A percentile compares a stretch with the other conserved stretches of the same genome.
Conservation (phyloP, 2,329 filamentous ascomycete species). For the Metarhizium guizhouense region DNA sequence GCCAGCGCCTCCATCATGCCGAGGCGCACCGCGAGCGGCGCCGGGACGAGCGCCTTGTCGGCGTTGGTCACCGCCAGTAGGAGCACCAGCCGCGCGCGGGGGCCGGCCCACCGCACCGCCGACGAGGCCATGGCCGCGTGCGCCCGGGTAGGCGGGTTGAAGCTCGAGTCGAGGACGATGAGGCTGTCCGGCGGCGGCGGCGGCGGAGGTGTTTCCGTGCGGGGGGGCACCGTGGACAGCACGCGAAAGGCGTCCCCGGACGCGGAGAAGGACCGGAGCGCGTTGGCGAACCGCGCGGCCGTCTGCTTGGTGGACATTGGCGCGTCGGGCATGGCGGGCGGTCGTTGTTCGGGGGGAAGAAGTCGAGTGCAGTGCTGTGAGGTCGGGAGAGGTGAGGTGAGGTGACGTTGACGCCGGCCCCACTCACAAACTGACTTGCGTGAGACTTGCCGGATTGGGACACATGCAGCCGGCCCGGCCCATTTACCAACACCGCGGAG, state of each 20-base stretch:
- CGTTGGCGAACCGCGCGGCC: conserved; percentile 32
- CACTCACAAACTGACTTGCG: no score
- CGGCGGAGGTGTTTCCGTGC: no score
- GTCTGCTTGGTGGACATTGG: conserved; percentile 15
- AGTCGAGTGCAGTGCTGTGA: no score
- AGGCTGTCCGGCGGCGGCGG: conserved; percentile 20
- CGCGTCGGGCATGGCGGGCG: background rate
- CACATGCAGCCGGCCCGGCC: no score
- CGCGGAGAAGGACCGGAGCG: conserved; percentile 34
- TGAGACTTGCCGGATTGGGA: no score
- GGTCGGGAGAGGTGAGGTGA: no score
- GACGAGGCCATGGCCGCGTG: conserved; percentile 49
- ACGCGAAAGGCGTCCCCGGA: conserved; percentile 35
- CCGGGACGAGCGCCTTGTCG: conserved; percentile 58
- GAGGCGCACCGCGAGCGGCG: conserved; percentile 57
- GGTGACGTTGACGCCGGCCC: no score
- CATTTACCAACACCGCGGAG: no score
- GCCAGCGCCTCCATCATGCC: conserved; percentile 65
- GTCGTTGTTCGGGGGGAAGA: background rate
- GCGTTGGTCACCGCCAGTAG: conserved; percentile 57
- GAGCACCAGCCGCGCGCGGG: conserved; percentile 39
- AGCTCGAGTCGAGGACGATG: conserved; percentile 57
- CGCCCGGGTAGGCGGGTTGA: conserved; percentile 57
- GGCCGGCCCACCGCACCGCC: conserved; percentile 24
- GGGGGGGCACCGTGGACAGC: conserved; percentile 29